Base-by-base conservation (phyloP, 2,329 filamentous ascomycete genomes). In the Phialocephala sp. region DNA sequence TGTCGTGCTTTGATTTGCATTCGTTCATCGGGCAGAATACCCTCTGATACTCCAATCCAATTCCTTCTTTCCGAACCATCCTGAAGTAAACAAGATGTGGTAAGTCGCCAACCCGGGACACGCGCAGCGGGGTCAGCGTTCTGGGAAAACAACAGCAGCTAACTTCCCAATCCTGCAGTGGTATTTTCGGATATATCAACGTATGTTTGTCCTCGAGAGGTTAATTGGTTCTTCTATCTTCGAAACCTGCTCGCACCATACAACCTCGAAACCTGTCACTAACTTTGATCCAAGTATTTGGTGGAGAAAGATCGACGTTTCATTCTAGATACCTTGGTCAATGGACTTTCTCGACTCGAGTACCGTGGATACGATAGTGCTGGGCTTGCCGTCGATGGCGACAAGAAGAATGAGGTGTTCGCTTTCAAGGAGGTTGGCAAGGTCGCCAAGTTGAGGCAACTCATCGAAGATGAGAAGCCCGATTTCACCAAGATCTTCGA, bases 401-500 rank as follows among this genome's bases (percentile, higher is more conserved):
- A 99, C 86, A 98, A 97, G 89, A 97, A 95, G 86, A 97, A 97
- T 76, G 93, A 98, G 83, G 93, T 98, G 72, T 88, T 92, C 72
- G 94, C 95, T 69, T 98, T 93, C 88, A 99, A 99, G 87, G 95
- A 98, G 85, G 95, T 99, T 69, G 95, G 95, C 85, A 99, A 99
- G 89, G 95, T 99, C 69, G 93, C 90, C 79, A 97, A 97, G 84
- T 87, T 99, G 79, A 96, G 92, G 87, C 85, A 94, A 83, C 90
- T 98, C 80, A 94, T 98, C 75, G 92, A 91, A 64, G 88, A 92
- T 79, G 85, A 88, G 78, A 87, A 93, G 76, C 86, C 93, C 81
- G 92, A 99, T 81, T 84, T 93, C 74, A 91, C 87, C 80, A 97
- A 97, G 86, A 87, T 93, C 77, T 98, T 97, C 80, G 95, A 98